These are phyloP conservation scores for Kwoniella dendrophila DNA, from an alignment of 768 basidiomycete species.

Conservation along the genomic window DNA sequence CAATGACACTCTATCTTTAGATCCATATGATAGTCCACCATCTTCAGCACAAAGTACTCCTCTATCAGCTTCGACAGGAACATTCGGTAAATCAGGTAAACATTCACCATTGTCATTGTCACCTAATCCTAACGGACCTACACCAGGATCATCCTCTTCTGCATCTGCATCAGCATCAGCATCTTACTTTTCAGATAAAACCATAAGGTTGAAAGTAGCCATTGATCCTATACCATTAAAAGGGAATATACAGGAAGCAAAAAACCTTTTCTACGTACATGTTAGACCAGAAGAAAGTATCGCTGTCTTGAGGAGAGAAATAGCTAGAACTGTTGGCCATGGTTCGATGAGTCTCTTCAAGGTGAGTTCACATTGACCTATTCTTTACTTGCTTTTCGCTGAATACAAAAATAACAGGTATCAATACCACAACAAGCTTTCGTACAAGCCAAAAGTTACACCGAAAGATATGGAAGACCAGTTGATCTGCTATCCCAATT, in stretches of 20 bases:
- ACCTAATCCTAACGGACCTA: neutral
- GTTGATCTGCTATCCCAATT: conserved; percentile 47
- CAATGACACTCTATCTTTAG: too few species aligned
- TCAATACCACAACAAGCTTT: conserved; percentile 46
- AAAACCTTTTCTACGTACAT: conserved; percentile 39
- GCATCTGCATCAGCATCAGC: neutral
- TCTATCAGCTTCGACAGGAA: too few species aligned
- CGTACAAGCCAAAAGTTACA: conserved; percentile 42
- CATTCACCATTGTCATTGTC: neutral
- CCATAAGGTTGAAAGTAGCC: conserved; percentile 33
- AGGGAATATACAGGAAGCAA: conserved; percentile 1
- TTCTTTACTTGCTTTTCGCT: neutral
- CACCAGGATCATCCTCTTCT: neutral
- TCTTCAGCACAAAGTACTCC: too few species aligned
- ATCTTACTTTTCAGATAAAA: neutral
- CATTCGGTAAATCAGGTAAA: neutral
- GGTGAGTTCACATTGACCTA: conserved; percentile 28
- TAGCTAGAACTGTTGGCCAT: conserved; percentile 30
- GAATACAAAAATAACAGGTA: conserved; percentile 28
- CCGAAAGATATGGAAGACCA: conserved; percentile 28
- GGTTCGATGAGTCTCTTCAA: conserved; percentile 46
- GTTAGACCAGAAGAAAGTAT: conserved; percentile 35
- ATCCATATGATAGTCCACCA: too few species aligned
- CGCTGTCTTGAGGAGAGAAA: conserved; percentile 23
- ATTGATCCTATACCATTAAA: conserved; percentile 24